These are phyloP conservation scores for Penicillium sp. DNA, from an alignment of 2,329 filamentous ascomycete species.

Conservation along the genomic window DNA sequence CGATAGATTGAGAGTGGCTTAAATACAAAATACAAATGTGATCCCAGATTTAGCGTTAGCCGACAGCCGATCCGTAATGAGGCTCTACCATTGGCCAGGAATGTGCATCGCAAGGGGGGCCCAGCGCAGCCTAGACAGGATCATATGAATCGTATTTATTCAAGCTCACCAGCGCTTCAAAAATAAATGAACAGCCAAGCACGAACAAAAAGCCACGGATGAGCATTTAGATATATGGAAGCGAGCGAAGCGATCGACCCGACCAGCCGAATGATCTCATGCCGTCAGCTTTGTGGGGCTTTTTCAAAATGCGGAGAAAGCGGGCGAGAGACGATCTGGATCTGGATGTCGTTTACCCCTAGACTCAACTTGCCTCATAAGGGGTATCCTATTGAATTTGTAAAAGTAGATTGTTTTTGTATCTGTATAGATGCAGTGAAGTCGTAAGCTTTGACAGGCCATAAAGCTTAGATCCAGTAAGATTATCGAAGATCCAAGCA, in stretches of 20 bases:
- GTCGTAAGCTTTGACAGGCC: background rate
- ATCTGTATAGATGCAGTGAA: background rate
- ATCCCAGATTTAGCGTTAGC: background rate
- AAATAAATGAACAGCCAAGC: background rate
- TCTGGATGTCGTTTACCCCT: background rate
- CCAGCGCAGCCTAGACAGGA: background rate
- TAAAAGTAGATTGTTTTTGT: background rate
- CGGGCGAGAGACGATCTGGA: background rate
- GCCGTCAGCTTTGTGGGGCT: background rate
- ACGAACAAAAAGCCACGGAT: conserved; percentile 1
- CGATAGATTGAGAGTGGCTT: background rate
- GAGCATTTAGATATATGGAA: conserved; percentile 16
- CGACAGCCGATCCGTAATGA: background rate
- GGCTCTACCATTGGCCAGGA: background rate
- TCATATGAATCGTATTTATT: background rate
- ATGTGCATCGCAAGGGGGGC: background rate
- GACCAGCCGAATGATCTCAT: conserved; percentile 10
- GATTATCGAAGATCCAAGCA: background rate
- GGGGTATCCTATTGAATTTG: background rate
- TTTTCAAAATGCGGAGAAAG: background rate
- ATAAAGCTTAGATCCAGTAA: background rate
- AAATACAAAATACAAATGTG: background rate
- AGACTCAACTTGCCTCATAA: background rate
- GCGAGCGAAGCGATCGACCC: conserved; percentile 8
- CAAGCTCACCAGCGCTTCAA: background rate